phyloP scores from a whole-genome alignment of 805 yeast species.

The Helenozyma baotianmanensis region DNA sequence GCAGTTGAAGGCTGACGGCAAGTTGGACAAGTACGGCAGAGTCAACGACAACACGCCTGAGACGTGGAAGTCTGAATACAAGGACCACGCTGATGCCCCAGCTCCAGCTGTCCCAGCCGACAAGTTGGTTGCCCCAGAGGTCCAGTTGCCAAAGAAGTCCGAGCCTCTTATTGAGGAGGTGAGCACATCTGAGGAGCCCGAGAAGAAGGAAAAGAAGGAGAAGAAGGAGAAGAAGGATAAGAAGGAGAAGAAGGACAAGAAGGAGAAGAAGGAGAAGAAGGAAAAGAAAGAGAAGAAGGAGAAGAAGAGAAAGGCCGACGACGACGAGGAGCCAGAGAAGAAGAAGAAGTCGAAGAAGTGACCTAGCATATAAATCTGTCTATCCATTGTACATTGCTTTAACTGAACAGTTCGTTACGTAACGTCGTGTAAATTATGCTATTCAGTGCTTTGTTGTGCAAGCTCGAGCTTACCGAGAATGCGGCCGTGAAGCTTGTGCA shows the following conservation, averaged over 20 bases:
- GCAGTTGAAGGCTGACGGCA: conserved; percentile 95
- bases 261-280: conserved; percentile 45
- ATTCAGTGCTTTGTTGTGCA: no score
- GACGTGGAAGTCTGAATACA: conserved; percentile 83
- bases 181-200: conserved; percentile 24
- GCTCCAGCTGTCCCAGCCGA: conserved; percentile 58
- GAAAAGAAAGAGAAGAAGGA: conserved; percentile 42
- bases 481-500: no score
- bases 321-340: conserved; percentile 44
- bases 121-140: conserved; percentile 44
- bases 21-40: conserved; percentile 94
- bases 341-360: conserved; percentile 46
- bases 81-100: conserved; percentile 56
- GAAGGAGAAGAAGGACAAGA: conserved; percentile 62
- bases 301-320: conserved; percentile 18
- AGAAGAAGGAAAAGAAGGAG: conserved; percentile 30
- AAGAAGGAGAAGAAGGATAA: conserved; percentile 52
- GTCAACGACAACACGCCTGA: conserved; percentile 90
- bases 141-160: conserved; percentile 47
- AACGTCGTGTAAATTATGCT: no score
- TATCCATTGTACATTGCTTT: conserved; percentile 4
- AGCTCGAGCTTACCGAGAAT: no score
- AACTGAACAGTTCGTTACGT: not conserved
- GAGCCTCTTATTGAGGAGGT: conserved; percentile 45
- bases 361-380: conserved; percentile 4